Conservation (phyloP, 805 yeast species). For the Maudiozyma saulgeensis region DNA sequence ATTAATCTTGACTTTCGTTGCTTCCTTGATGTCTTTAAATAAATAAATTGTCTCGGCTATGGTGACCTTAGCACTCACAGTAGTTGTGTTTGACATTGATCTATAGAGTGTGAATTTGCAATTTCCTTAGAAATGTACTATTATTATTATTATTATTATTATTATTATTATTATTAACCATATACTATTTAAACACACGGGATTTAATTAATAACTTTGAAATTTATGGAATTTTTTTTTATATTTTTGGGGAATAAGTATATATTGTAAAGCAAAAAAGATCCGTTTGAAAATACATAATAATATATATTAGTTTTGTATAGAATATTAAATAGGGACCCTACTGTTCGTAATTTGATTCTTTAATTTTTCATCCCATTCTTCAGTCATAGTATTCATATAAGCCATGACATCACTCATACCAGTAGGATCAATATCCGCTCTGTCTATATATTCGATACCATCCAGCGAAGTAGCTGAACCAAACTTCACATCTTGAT, state of each 20-base stretch:
- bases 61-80: neutral
- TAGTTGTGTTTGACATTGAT: neutral
- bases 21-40: slow-evolving; percentile 75
- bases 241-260: no score
- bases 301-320: neutral
- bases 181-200: neutral
- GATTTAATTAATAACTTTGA: no score
- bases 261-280: neutral
- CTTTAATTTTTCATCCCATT: slow-evolving; percentile 70
- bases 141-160: neutral
- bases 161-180: neutral
- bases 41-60: neutral
- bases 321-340: slow-evolving; percentile 12
- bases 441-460: slow-evolving; percentile 46
- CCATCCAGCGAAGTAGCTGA: slow-evolving; percentile 65
- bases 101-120: neutral
- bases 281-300: neutral
- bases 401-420: slow-evolving; percentile 57
- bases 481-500: slow-evolving; percentile 54
- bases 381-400: slow-evolving; percentile 43
- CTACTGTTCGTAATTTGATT: slow-evolving; percentile 59
- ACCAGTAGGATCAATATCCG: slow-evolving; percentile 55
- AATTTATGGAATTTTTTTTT: no score
- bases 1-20: slow-evolving; percentile 87
- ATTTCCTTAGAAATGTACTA: neutral